These are phyloP conservation scores for Picochlorum sp. DNA, from an alignment of 139 green algal species.

Conservation along the genomic window DNA sequence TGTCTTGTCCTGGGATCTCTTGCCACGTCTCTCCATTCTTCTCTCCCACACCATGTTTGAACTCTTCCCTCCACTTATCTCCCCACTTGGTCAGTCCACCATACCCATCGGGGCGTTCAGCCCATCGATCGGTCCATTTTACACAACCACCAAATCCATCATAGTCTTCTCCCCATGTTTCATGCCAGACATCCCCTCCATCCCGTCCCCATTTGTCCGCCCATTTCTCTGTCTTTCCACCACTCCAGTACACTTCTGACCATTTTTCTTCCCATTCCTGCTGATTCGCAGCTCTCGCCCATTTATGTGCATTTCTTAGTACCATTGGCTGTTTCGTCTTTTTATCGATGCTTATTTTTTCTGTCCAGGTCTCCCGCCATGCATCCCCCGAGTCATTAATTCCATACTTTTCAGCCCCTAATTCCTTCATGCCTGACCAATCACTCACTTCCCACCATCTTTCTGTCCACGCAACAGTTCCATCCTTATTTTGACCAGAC, in stretches of 20 bases:
- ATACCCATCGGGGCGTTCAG: slow-evolving; percentile 43
- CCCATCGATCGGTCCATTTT: slow-evolving; percentile 80
- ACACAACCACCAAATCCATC: slow-evolving; percentile 49
- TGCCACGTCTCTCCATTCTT: slow-evolving; percentile 64
- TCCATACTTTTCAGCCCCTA: slow-evolving; percentile 70
- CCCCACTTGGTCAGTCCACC: slow-evolving; percentile 65
- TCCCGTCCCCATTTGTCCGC: slow-evolving; percentile 78
- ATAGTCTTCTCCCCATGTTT: slow-evolving; percentile 82
- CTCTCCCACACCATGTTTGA: slow-evolving; percentile 54
- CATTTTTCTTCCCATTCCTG: slow-evolving; percentile 86
- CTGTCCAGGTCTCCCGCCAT: slow-evolving; percentile 72
- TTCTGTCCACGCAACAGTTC: slow-evolving; percentile 57
- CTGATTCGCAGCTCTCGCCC: slow-evolving; percentile 31
- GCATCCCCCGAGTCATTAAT: slow-evolving; percentile 39
- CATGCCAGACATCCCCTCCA: slow-evolving; percentile 71
- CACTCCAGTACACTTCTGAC: slow-evolving; percentile 60
- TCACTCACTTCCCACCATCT: slow-evolving; percentile 74
- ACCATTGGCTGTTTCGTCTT: slow-evolving; percentile 46
- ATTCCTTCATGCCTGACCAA: slow-evolving; percentile 64
- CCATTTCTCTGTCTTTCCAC: slow-evolving; percentile 61
- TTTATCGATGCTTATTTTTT: slow-evolving; percentile 54
- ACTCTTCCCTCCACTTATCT: slow-evolving; percentile 83
- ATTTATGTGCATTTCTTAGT: slow-evolving; percentile 76
- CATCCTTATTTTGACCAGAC: slow-evolving; percentile 27
- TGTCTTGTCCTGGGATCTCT: slow-evolving; percentile 24